Evolutionary conservation across 306 rosid genomes (phyloP), one percentile per base, ranked within the genome.

Genomic region (Erythrophleum fordii): DNA sequence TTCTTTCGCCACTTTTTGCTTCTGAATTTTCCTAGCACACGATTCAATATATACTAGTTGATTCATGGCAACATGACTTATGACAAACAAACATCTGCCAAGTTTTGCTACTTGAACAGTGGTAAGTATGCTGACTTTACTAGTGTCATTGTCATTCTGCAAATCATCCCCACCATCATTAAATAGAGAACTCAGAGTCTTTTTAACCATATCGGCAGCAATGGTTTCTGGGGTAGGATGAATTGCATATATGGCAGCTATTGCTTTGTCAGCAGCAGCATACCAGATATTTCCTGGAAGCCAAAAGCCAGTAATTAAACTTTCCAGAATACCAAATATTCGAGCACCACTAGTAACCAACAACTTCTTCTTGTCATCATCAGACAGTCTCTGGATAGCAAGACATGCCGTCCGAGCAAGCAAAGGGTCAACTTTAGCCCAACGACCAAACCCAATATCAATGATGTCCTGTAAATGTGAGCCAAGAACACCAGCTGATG

Each of bases 381-480:
- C 93, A 34, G 97, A 91, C 81, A 95, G 77, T 80, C 97, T 91
- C 62, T 91, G 91, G 29, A 95, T 86, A 86, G 97, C 97, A 84
- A 86, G 77, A 77, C 99, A 91, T 22, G 99, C 97, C 41, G 97
- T 91, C 88, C 97, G 86, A 62, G 99, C 97, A 71, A 95, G 97
- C 90, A 95, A 84, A 70, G 97, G 94, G 78, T 95, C 99, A 67
- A 91, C 84, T 87, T 95, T 95, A 70, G 97, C 92, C 99, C 97
- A 95, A 77, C 97, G 91, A 58, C 99, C 99, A 85, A 95, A 92
- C 74, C 99, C 99, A 45, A 93, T 95, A 82, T 95, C 99, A 52
- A 95, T 85, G 66, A 95, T 90, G 77, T 93, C 99, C 84, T 86
- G 97, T 66, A 95, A 87, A 83, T 95, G 97, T 56, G 95, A 89